Conservation (phyloP, 2,329 filamentous ascomycete genomes). For the Talaromyces sp. region DNA sequence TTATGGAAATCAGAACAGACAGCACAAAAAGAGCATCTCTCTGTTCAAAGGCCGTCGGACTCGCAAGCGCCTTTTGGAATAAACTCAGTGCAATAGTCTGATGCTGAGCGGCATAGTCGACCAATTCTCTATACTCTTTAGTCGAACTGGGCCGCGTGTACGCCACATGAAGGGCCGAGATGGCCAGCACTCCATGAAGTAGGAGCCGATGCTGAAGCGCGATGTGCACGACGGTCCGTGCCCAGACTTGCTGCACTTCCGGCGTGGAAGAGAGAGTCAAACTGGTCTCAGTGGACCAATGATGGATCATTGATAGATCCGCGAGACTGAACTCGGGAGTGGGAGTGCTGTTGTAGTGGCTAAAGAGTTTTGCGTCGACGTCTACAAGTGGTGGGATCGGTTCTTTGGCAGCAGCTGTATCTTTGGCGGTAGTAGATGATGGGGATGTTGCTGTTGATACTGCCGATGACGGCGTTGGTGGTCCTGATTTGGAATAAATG, state of each 20-base stretch:
- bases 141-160: background rate
- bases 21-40: conserved; percentile 14
- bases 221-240: conserved; percentile 25
- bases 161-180: conserved; percentile 26
- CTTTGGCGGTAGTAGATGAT: background rate
- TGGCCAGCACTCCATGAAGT: conserved; percentile 28
- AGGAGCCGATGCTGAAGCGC: conserved; percentile 28
- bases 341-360: background rate
- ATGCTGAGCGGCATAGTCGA: conserved; percentile 15
- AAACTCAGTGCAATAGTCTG: conserved; percentile 14
- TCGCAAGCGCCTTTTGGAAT: conserved; percentile 13
- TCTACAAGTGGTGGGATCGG: background rate
- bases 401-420: background rate
- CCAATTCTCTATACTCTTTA: background rate
- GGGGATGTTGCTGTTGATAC: background rate
- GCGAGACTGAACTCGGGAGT: conserved; percentile 13
- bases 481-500: background rate
- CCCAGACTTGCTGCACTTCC: conserved; percentile 24
- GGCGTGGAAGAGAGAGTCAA: background rate
- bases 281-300: conserved; percentile 32
- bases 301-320: conserved; percentile 40
- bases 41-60: background rate
- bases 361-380: conserved; percentile 1
- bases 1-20: conserved; percentile 12
- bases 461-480: conserved; percentile 1